A percentile compares a stretch with the other conserved stretches of the same genome.
Evolutionary conservation across 805 yeast species (phyloP).

Genomic region (Lipomyces anomalus): DNA sequence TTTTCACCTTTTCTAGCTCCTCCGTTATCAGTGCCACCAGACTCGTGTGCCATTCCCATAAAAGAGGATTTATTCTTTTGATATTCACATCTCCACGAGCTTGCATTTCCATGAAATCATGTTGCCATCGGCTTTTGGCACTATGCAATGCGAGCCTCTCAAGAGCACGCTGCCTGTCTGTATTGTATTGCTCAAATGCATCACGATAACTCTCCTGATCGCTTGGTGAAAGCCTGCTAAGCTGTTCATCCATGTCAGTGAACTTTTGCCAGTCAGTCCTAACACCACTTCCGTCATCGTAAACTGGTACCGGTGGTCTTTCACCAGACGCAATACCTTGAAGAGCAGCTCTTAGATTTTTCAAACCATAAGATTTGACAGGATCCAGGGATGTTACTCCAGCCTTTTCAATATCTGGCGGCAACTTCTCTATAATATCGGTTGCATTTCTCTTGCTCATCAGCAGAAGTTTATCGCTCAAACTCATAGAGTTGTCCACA

Average conservation of each 20-base stretch:
- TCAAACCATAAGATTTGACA: conserved; percentile 18
- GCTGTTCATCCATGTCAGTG: conserved; percentile 60
- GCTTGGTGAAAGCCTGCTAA: conserved; percentile 33
- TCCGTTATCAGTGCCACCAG: conserved; percentile 64
- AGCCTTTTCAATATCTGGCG: conserved; percentile 14
- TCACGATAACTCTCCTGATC: conserved; percentile 50
- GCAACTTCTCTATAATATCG: conserved; percentile 2
- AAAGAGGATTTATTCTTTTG: conserved; percentile 59
- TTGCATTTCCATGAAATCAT: conserved; percentile 62
- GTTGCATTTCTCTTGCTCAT: not conserved
- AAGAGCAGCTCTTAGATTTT: conserved; percentile 15
- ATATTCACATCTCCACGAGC: conserved; percentile 51
- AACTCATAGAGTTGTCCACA: not conserved
- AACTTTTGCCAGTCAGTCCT: conserved; percentile 46
- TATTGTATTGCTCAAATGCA: conserved; percentile 63
- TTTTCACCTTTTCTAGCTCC: conserved; percentile 36
- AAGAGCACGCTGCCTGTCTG: conserved; percentile 65
- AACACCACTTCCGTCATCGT: conserved; percentile 1
- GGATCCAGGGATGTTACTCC: conserved; percentile 18
- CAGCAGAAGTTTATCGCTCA: not conserved
- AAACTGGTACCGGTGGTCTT: conserved; percentile 15
- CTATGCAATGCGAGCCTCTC: conserved; percentile 79
- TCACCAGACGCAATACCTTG: conserved; percentile 12
- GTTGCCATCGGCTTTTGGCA: conserved; percentile 84
- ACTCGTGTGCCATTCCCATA: conserved; percentile 79